phyloP scores from a whole-genome alignment of 192 early-diverging fungal species.

The Backusella circina region DNA sequence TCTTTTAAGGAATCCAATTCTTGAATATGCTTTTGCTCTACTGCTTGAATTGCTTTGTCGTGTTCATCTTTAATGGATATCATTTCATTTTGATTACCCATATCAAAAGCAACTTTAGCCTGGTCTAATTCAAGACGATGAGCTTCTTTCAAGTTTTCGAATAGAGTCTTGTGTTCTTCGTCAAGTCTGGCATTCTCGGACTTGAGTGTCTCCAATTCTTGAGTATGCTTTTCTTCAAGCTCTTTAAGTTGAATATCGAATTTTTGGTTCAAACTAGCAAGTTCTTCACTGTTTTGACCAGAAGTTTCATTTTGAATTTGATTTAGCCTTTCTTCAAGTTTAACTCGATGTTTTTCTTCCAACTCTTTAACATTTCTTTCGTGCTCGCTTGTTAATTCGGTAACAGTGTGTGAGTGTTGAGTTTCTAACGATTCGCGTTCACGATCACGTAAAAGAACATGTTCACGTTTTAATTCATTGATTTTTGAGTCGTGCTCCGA shows the following conservation, averaged over 20 bases:
- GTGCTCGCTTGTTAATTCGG: neutral
- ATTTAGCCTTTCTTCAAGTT: neutral
- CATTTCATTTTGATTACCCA: neutral
- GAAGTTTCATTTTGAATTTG: constrained; percentile 5
- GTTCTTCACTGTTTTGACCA: neutral
- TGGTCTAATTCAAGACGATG: neutral
- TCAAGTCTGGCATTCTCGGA: neutral
- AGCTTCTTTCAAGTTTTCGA: neutral
- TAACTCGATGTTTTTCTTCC: neutral
- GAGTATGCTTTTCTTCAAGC: neutral
- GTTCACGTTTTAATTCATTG: constrained; percentile 9
- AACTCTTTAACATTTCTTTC: neutral
- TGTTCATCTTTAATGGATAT: neutral
- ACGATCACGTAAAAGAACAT: constrained; percentile 16
- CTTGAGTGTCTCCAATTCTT: neutral
- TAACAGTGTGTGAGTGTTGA: neutral
- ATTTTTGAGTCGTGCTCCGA: constrained; percentile 16
- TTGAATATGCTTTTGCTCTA: neutral
- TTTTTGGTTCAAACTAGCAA: neutral
- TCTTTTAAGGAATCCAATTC: neutral
- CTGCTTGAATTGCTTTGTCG: neutral
- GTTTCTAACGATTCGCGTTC: neutral
- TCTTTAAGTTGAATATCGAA: neutral
- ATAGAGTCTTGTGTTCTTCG: neutral
- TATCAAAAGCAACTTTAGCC: neutral